Evolutionary conservation across 371 early-diverging fungal species (phyloP).

Genomic region (Mucor sp.): DNA sequence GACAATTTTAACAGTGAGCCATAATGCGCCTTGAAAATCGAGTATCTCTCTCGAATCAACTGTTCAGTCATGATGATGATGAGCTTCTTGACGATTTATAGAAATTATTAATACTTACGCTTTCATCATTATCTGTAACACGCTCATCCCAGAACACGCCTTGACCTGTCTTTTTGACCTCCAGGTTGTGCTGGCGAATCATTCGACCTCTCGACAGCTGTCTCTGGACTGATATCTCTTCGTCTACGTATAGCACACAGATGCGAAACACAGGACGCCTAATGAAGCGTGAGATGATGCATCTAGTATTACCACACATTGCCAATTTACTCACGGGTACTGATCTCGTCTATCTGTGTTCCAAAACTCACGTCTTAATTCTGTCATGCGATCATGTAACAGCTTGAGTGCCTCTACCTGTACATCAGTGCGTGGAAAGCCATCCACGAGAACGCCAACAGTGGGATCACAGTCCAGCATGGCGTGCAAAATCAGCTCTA

Average conservation of each 20-base stretch:
- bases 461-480: constrained; percentile 63
- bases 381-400: constrained; percentile 66
- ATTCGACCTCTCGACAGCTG: constrained; percentile 61
- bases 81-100: neutral
- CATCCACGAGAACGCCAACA: constrained; percentile 69
- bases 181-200: constrained; percentile 63
- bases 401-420: constrained; percentile 68
- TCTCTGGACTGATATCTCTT: constrained; percentile 65
- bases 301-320: neutral
- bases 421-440: constrained; percentile 70
- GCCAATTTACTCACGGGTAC: constrained; percentile 47
- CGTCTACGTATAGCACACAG: constrained; percentile 68
- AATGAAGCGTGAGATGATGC: neutral
- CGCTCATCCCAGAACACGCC: constrained; percentile 68
- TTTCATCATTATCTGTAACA: constrained; percentile 68
- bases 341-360: constrained; percentile 59
- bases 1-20: constrained; percentile 62
- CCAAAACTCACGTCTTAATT: constrained; percentile 55
- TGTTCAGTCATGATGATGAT: constrained; percentile 6
- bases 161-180: constrained; percentile 61
- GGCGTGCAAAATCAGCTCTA: constrained; percentile 61
- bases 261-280: constrained; percentile 69
- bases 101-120: constrained; percentile 34
- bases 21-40: constrained; percentile 69
- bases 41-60: constrained; percentile 66